These are phyloP conservation scores for Hymenoscyphus fraxineus DNA, from an alignment of 2,329 filamentous ascomycete species.

Conservation along the genomic window DNA sequence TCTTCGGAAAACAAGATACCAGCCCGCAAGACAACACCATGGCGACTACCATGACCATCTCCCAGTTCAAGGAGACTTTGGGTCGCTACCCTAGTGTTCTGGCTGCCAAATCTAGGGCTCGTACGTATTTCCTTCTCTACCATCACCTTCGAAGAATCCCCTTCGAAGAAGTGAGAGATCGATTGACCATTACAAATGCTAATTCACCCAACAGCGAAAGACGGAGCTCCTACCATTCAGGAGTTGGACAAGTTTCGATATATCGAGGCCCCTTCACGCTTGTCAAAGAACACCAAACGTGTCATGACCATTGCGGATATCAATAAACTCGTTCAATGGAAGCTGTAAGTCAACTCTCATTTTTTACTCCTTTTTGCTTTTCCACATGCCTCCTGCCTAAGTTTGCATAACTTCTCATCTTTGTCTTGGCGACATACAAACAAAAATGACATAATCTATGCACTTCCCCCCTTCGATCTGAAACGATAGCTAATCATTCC, in stretches of 20 bases:
- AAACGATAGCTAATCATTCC: background rate
- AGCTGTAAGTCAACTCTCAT: slow-evolving; percentile 51
- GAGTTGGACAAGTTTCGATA: slow-evolving; percentile 61
- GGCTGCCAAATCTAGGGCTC: slow-evolving; percentile 20
- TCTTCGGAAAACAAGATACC: slow-evolving; percentile 18
- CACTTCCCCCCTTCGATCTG: background rate
- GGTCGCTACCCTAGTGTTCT: slow-evolving; percentile 29
- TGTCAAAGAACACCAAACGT: slow-evolving; percentile 38
- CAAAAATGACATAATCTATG: background rate
- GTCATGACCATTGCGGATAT: slow-evolving; percentile 55
- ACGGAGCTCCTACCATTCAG: slow-evolving; percentile 37
- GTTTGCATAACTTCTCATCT: background rate
- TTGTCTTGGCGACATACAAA: background rate
- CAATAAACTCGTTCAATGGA: slow-evolving; percentile 63
- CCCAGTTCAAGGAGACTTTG: slow-evolving; percentile 31
- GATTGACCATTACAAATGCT: slow-evolving; percentile 9
- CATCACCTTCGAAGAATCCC: background rate
- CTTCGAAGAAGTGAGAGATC: background rate
- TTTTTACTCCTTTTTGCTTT: background rate
- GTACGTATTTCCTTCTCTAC: slow-evolving; percentile 20
- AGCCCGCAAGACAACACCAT: slow-evolving; percentile 17
- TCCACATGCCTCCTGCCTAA: background rate
- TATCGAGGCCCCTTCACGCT: slow-evolving; percentile 45
- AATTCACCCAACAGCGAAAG: slow-evolving; percentile 26
- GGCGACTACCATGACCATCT: slow-evolving; percentile 27